Base-by-base conservation (phyloP, 139 green algal genomes). In the Volvox africanus region DNA sequence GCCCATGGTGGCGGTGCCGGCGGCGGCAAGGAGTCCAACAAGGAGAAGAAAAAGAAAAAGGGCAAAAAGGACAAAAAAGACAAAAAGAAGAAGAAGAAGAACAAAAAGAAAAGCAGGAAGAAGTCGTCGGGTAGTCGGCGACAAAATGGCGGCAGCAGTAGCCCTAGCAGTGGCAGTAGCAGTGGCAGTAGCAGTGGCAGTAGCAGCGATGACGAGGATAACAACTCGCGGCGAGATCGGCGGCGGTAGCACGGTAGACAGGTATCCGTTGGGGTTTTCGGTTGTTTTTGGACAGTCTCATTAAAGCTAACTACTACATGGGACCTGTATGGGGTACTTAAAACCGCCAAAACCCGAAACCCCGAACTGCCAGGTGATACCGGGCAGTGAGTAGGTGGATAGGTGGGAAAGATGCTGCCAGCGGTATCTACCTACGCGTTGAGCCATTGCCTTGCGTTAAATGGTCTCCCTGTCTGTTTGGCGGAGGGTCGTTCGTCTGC, bases 1-100 rank as follows among this genome's bases (percentile, higher is more conserved):
- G 73, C 61, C 28, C 69, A 83, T 33, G 87, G 80, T 12, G 87
- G 37, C 14, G 65, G 88, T 62, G 35, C 32, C 87, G 84, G 87
- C 24, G 28, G 73, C 71, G 69, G 61, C 37, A 89, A 92, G 89
- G 33, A 89, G 0, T 61, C 77, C 5, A 91, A 94, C 30, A 71
- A 79, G 20, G 16, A 89, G 3, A 86, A 92, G 32, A 78, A 92
- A 26, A 36, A 89, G 11, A 87, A 85, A 28, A 36, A 87, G 28
- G 36, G 79, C 20, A 73, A 83, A 16, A 82, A 85, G 30, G 82
- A 92, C n/a, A 79, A 91, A 24, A 71, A 81, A 2, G 87, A 90
- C 30, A 30, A 68, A 35, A 92, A 86, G 14, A 85, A 91, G 65
- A 68, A 82, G 28, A 86, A 80, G 21, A 73, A 85, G 50, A 69